phyloP scores from a whole-genome alignment of 2,329 filamentous ascomycete genomes.

The Apiospora arundinis region DNA sequence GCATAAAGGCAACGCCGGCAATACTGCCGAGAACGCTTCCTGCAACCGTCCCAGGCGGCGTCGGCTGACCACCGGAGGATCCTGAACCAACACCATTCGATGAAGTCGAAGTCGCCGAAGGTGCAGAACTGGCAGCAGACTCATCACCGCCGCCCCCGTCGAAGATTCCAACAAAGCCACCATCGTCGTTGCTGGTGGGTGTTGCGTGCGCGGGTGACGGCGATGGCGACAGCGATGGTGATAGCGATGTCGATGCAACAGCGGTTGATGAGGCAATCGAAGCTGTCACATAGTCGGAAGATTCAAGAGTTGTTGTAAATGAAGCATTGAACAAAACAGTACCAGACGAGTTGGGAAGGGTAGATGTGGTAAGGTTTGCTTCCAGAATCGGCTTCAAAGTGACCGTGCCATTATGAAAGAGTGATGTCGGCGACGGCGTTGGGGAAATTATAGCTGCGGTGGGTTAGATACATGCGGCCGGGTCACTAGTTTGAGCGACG shows the following conservation, averaged over 20 bases:
- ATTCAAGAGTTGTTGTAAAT: slow-evolving; percentile 25
- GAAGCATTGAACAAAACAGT: slow-evolving; percentile 26
- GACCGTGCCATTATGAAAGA: slow-evolving; percentile 23
- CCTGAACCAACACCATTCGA: slow-evolving; percentile 27
- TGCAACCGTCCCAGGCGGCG: slow-evolving; percentile 49
- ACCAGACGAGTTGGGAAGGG: slow-evolving; percentile 27
- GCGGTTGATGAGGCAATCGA: slow-evolving; percentile 21
- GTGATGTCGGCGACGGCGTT: background rate
- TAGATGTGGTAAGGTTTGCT: slow-evolving; percentile 26
- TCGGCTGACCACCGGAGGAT: slow-evolving; percentile 31
- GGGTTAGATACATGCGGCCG: background rate
- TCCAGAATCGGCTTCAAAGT: slow-evolving; percentile 22
- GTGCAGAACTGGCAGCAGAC: slow-evolving; percentile 33
- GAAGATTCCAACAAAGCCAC: slow-evolving; percentile 24
- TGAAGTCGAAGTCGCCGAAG: slow-evolving; percentile 33
- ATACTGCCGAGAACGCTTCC: slow-evolving; percentile 64
- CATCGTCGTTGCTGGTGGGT: slow-evolving; percentile 28
- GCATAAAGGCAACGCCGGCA: slow-evolving; percentile 63
- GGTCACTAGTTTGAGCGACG: background rate
- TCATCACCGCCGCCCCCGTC: slow-evolving; percentile 31
- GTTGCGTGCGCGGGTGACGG: background rate
- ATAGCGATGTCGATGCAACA: background rate
- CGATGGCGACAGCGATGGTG: background rate
- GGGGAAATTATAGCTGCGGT: slow-evolving; percentile 4
- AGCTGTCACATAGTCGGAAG: slow-evolving; percentile 24